Evolutionary conservation across 1,139 yeast genomes (phyloP).

Genomic region (Saccharomyces uvarum): DNA sequence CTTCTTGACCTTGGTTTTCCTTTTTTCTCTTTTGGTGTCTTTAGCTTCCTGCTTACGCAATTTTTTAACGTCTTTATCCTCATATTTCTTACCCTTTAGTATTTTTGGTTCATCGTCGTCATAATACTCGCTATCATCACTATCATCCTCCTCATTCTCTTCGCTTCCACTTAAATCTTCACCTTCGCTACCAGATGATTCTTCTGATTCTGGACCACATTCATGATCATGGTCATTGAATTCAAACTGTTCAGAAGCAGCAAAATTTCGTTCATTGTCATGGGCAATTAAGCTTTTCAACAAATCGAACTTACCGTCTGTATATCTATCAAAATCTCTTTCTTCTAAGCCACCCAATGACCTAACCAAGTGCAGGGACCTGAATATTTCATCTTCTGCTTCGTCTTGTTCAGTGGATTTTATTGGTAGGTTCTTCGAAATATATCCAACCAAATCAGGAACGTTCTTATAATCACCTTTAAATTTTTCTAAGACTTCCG

Average conservation of each 20-base stretch:
- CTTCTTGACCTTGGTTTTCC: constrained; percentile 87
- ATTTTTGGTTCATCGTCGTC: constrained; percentile 35
- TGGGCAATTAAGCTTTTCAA: constrained; percentile 53
- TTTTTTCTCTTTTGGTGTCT: constrained; percentile 75
- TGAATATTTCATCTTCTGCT: constrained; percentile 78
- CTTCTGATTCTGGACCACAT: constrained; percentile 12
- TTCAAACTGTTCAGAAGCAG: constrained; percentile 26
- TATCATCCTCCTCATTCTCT: constrained; percentile 25
- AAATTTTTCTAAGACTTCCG: constrained; percentile 33
- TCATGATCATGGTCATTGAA: constrained; percentile 12
- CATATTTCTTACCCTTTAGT: constrained; percentile 65
- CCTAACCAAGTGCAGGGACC: constrained; percentile 79
- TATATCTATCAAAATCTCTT: constrained; percentile 76
- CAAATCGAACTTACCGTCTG: constrained; percentile 74
- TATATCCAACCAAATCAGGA: constrained; percentile 32
- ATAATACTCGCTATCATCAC: constrained; percentile 31
- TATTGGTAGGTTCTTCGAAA: constrained; percentile 42
- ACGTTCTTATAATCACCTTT: constrained; percentile 39
- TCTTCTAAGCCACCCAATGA: constrained; percentile 69
- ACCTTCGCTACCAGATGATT: constrained; percentile 16
- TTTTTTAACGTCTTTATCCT: constrained; percentile 79
- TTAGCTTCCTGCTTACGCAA: constrained; percentile 79
- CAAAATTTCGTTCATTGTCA: constrained; percentile 29
- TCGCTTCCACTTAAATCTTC: constrained; percentile 13
- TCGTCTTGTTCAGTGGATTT: constrained; percentile 47